Percentiles rank a stretch among this genome's conserved stretches.
These are phyloP conservation scores for Ophiobolus disseminans DNA, from an alignment of 2,329 filamentous ascomycete genomes.

Conservation along the genomic window DNA sequence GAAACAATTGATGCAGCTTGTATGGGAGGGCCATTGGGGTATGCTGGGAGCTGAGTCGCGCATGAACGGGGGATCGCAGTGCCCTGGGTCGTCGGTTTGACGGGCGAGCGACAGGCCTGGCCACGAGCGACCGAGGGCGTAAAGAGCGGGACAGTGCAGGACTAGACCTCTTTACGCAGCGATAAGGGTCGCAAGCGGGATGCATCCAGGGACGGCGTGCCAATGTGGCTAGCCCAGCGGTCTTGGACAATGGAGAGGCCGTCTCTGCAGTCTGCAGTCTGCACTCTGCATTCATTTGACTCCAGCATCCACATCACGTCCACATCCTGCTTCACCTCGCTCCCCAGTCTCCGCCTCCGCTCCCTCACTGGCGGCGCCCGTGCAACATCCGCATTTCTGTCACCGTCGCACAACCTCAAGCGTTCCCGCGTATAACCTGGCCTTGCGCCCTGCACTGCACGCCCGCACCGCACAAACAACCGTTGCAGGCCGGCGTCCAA, in stretches of 20 bases:
- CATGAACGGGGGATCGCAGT: conserved; percentile 13
- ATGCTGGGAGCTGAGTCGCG: conserved; percentile 7
- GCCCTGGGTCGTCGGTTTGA: conserved; percentile 12
- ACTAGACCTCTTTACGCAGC: conserved; percentile 22
- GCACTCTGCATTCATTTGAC: neutral
- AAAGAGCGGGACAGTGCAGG: conserved; percentile 7
- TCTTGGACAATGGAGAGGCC: neutral
- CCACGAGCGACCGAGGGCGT: conserved; percentile 16
- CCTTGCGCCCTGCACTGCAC: conserved; percentile 27
- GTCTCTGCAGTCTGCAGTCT: conserved; percentile 8
- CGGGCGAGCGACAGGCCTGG: neutral
- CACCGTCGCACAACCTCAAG: conserved; percentile 36
- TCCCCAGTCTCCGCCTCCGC: conserved; percentile 23
- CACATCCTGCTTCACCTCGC: conserved; percentile 19
- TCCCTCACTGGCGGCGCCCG: conserved; percentile 25
- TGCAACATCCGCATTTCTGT: conserved; percentile 35
- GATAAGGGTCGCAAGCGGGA: conserved; percentile 32
- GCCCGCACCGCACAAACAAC: conserved; percentile 36
- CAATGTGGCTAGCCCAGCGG: conserved; percentile 24
- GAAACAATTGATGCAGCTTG: neutral
- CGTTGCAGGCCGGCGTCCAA: conserved; percentile 41
- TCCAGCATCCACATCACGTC: too few relatives aligned
- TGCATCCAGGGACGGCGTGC: conserved; percentile 23
- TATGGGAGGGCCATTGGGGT: neutral
- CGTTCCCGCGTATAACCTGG: conserved; percentile 21